Conservation (phyloP, 106 monocot species). For the Posidonia australis region DNA sequence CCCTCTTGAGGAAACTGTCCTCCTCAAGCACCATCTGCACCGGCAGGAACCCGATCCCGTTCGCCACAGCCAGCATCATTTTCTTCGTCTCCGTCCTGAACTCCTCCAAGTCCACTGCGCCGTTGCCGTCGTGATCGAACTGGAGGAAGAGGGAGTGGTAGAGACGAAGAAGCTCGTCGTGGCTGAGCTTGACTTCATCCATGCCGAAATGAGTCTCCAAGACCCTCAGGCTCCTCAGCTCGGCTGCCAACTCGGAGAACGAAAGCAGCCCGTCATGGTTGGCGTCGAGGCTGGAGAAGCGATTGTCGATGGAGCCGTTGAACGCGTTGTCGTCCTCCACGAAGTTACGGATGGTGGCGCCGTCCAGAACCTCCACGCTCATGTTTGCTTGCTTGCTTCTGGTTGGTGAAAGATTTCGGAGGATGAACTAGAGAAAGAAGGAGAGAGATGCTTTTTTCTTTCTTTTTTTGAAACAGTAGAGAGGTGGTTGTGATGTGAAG, state of each 20-base stretch:
- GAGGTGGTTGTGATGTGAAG: background rate
- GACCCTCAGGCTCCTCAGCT: slow-evolving; percentile 38
- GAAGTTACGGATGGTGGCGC: slow-evolving; percentile 34
- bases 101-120: slow-evolving; percentile 48
- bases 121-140: slow-evolving; percentile 51
- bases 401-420: too few relatives aligned
- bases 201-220: slow-evolving; percentile 40
- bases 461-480: too few relatives aligned
- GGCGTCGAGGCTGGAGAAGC: slow-evolving; percentile 27
- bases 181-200: slow-evolving; percentile 13
- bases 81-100: slow-evolving; percentile 47
- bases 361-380: slow-evolving; percentile 49
- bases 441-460: too few relatives aligned
- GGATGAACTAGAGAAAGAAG: too few relatives aligned
- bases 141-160: slow-evolving; percentile 36
- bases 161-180: slow-evolving; percentile 25
- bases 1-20: slow-evolving; percentile 26
- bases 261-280: slow-evolving; percentile 19
- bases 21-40: slow-evolving; percentile 20
- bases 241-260: slow-evolving; percentile 20
- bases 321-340: slow-evolving; percentile 34
- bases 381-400: slow-evolving; percentile 19
- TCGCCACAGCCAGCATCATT: slow-evolving; percentile 26
- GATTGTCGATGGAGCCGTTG: slow-evolving; percentile 7
- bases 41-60: slow-evolving; percentile 20